Percentiles rank a stretch among this genome's conserved stretches.
Conservation (phyloP, 1,139 yeast species). For the Magnusiomyces magnusii region DNA sequence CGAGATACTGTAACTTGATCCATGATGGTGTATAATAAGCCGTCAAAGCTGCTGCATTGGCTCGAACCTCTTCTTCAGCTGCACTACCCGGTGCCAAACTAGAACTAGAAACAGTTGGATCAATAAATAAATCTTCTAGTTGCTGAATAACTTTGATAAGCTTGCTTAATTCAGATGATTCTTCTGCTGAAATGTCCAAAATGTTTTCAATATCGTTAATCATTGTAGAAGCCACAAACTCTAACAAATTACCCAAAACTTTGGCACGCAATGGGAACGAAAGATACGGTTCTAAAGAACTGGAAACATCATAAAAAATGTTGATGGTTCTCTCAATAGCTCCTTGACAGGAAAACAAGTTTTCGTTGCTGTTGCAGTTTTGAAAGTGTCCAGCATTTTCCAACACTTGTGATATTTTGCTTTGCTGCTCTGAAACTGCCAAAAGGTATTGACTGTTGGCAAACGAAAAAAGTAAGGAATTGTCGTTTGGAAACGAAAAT, state of each 20-base stretch:
- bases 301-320: constrained; percentile 18
- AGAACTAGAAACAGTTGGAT: constrained; percentile 9
- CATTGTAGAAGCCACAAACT: constrained; percentile 24
- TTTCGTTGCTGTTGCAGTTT: constrained; percentile 21
- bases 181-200: constrained; percentile 32
- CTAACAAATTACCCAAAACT: constrained; percentile 28
- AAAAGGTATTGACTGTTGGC: constrained; percentile 8
- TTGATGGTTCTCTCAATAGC: constrained; percentile 22
- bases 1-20: constrained; percentile 35
- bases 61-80: not conserved
- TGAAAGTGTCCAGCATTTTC: constrained; percentile 21
- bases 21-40: constrained; percentile 34
- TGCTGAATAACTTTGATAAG: constrained; percentile 22
- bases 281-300: constrained; percentile 21
- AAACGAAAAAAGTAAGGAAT: constrained; percentile 5
- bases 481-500: constrained; percentile 8
- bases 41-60: constrained; percentile 19
- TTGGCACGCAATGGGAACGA: constrained; percentile 23
- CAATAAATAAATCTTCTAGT: constrained; percentile 24
- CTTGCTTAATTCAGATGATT: constrained; percentile 27
- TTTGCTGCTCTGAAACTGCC: constrained; percentile 15
- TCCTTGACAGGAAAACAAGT: constrained; percentile 21
- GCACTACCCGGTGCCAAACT: not conserved
- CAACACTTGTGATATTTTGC: constrained; percentile 13
- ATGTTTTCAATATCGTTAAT: constrained; percentile 24